Base-by-base conservation (phyloP, 2,329 filamentous ascomycete genomes). In the Alternaria angustiovoidea region DNA sequence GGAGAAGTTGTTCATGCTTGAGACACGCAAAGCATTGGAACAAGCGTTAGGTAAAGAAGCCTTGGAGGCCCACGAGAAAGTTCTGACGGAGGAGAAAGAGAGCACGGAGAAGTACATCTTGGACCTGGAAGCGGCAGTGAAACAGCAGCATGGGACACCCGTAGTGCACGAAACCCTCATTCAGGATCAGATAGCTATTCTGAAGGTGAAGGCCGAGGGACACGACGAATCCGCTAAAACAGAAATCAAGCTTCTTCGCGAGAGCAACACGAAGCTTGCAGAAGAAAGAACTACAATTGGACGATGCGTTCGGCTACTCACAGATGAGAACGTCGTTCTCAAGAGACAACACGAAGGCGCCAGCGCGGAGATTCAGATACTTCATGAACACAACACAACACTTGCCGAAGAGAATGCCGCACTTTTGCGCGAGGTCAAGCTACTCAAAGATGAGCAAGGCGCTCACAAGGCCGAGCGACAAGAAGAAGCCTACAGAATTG, bases 51-150 rank as follows among this genome's bases (percentile, higher is more conserved):
- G 55, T n/a, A 54, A 58, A 20, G 49, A 46, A 24, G 24, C 26
- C 5, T 36, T 54, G 38, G 41, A 54, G 20, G 34, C 39, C 2
- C 55, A 54, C 16, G 55, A 47, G 26, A 30, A 30, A 20, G 20
- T 53, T 9, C 34, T 58, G 14, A 7, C 34, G 0, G 26, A 54
- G 5, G 48, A 57, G 24, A 52, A 54, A 38, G 18, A 57, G 49
- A 20, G 34, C 32, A 47, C 41, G 16, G 30, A 57, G 38, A 32
- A 47, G 32, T 57, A 57, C 20, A 57, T 57, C 24, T 32, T 41
- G 9, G 22, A 54, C 14, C 32, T 57, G 5, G 48, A 57, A 57
- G 49, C 44, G 43, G 48, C 49, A 22, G 55, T 46, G 7, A 53
- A 44, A 11, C 41, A 47, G 20, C 52, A 54, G n/a, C n/a, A 28